Evolutionary conservation across 208 protist genomes (phyloP).

Genomic region (Tritrichomonas musculus): DNA sequence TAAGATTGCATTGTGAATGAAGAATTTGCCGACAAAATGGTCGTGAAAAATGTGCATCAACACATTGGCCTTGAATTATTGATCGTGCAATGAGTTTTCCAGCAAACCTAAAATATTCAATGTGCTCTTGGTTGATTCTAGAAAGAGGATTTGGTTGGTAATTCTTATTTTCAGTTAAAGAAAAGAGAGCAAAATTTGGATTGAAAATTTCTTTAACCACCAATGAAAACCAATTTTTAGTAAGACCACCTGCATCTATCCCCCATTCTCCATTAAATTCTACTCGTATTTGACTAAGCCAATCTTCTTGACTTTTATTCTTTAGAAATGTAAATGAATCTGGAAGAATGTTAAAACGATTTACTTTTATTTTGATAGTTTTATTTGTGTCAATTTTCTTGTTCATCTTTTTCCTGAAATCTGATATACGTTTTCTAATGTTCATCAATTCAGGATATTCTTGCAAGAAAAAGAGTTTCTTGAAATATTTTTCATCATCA

Average conservation of each 20-base stretch:
- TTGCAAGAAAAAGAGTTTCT: too few species aligned
- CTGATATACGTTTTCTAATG: too few species aligned
- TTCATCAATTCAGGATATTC: too few species aligned
- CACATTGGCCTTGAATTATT: constrained; percentile 71
- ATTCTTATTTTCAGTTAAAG: constrained; percentile 35
- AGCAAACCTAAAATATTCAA: constrained; percentile 90
- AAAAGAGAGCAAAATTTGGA: constrained; percentile 41
- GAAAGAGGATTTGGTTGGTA: constrained; percentile 91
- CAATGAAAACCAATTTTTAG: constrained; percentile 41
- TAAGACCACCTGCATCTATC: constrained; percentile 43
- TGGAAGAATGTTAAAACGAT: not conserved
- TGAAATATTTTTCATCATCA: too few species aligned
- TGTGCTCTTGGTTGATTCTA: constrained; percentile 83
- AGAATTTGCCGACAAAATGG: constrained; percentile 95
- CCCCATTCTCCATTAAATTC: constrained; percentile 44
- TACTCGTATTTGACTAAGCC: not conserved
- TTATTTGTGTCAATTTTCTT: too few species aligned
- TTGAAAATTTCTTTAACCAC: constrained; percentile 42
- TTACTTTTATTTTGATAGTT: not conserved
- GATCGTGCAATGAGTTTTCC: constrained; percentile 62
- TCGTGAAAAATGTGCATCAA: constrained; percentile 93
- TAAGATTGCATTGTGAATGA: constrained; percentile 68
- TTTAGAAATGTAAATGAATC: not conserved
- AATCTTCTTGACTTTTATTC: not conserved
- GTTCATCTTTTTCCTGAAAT: not conserved